Conservation (phyloP, 768 basidiomycete species). For the Arthromyces matolae region DNA sequence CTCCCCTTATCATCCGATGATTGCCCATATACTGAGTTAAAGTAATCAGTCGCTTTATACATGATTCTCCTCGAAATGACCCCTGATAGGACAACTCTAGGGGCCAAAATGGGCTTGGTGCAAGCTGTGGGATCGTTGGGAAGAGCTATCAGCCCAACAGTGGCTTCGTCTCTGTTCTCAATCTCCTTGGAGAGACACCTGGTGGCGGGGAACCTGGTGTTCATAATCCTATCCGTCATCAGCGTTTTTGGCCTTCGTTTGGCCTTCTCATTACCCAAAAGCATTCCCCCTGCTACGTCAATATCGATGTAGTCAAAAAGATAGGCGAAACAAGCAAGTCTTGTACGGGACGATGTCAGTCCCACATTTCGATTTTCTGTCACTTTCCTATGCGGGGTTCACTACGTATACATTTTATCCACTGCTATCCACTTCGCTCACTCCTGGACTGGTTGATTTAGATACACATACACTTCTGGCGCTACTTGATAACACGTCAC, state of each 20-base stretch:
- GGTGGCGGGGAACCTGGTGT: constrained; percentile 43
- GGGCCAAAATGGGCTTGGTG: constrained; percentile 50
- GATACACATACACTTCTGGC: too few relatives aligned
- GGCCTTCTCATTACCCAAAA: constrained; percentile 22
- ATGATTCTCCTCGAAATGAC: constrained; percentile 41
- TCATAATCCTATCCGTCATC: constrained; percentile 30
- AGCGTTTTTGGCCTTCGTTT: constrained; percentile 24
- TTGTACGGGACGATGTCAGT: too few relatives aligned
- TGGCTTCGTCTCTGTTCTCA: constrained; percentile 56
- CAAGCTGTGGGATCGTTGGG: constrained; percentile 49
- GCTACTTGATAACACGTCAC: too few relatives aligned
- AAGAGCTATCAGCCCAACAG: constrained; percentile 49
- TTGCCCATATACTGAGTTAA: too few relatives aligned
- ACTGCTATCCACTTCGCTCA: too few relatives aligned
- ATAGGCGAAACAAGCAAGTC: too few relatives aligned
- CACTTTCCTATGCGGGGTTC: too few relatives aligned
- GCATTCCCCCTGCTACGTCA: too few relatives aligned
- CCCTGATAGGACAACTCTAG: constrained; percentile 40
- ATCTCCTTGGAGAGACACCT: constrained; percentile 42
- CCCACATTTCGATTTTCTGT: too few relatives aligned
- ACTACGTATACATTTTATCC: too few relatives aligned
- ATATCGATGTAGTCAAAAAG: too few relatives aligned
- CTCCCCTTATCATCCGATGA: not conserved
- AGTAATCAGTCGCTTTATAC: constrained; percentile 49
- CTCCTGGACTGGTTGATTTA: too few relatives aligned